A percentile compares a stretch with the other conserved stretches of the same genome.
Evolutionary conservation across 192 early-diverging fungal species (phyloP).

Genomic region (Entrophospora sp.): DNA sequence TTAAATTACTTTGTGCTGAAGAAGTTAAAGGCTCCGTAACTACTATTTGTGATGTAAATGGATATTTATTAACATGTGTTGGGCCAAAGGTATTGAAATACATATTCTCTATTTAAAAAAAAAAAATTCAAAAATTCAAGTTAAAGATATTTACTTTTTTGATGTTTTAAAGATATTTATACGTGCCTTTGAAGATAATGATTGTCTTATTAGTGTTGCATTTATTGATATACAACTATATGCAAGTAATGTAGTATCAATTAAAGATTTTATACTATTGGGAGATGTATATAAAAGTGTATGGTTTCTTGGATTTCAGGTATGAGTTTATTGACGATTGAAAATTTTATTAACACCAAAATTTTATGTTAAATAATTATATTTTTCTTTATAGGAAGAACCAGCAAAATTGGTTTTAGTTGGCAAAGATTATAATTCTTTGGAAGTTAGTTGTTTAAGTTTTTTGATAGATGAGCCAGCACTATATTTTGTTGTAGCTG

Average conservation of each 20-base stretch:
- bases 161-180: conserved; percentile 63
- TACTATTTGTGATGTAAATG: conserved; percentile 75
- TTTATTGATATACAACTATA: conserved; percentile 93
- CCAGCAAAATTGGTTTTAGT: conserved; percentile 81
- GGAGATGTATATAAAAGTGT: conserved; percentile 82
- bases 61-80: conserved; percentile 77
- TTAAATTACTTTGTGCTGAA: conserved; percentile 73
- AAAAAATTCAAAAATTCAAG: neutral
- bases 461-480: conserved; percentile 70
- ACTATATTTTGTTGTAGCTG: conserved; percentile 71
- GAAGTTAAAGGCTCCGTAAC: conserved; percentile 86
- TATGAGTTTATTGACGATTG: conserved; percentile 20
- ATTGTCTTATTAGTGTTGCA: conserved; percentile 77
- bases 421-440: conserved; percentile 79
- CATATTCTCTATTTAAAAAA: neutral
- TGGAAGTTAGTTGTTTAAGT: conserved; percentile 66
- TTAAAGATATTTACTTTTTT: neutral
- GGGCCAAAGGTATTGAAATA: conserved; percentile 63
- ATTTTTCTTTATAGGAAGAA: conserved; percentile 52
- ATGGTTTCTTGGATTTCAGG: conserved; percentile 90
- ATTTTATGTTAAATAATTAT: neutral
- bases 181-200: conserved; percentile 74
- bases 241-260: conserved; percentile 65
- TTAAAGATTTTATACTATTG: conserved; percentile 84
- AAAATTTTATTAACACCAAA: neutral